phyloP scores from a whole-genome alignment of 108 stramenopile genomes.

The Cyclotella sp. region DNA sequence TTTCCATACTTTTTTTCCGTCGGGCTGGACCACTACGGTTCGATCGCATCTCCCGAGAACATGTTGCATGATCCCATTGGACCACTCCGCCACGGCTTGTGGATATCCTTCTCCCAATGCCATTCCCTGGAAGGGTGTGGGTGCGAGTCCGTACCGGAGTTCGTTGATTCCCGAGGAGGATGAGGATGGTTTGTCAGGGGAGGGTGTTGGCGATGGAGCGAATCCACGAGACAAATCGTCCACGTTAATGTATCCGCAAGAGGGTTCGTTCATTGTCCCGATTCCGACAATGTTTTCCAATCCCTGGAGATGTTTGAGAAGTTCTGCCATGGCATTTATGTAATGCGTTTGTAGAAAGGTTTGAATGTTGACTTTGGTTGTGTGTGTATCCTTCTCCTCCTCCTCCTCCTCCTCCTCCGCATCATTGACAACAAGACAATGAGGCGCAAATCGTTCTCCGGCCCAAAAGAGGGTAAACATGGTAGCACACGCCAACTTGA shows the following conservation, averaged over 20 bases:
- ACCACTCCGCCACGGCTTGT: constrained; percentile 28
- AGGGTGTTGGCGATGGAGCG: constrained; percentile 9
- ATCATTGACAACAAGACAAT: constrained; percentile 29
- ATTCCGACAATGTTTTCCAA: constrained; percentile 53
- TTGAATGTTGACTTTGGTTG: constrained; percentile 37
- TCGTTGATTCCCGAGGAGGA: constrained; percentile 15
- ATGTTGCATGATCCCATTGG: constrained; percentile 44
- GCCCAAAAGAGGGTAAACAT: constrained; percentile 65
- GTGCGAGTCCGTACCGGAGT: constrained; percentile 23
- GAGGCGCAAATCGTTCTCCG: constrained; percentile 51
- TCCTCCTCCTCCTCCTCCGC: background rate
- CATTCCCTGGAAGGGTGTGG: constrained; percentile 44
- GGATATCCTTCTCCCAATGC: constrained; percentile 28
- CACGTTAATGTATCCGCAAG: constrained; percentile 44
- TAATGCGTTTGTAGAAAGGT: constrained; percentile 50
- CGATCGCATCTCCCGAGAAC: constrained; percentile 21
- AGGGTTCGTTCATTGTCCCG: constrained; percentile 60
- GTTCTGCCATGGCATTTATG: constrained; percentile 41
- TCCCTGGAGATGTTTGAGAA: constrained; percentile 38
- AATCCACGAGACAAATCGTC: constrained; percentile 27
- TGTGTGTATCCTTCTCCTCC: no score
- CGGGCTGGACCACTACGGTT: constrained; percentile 32
- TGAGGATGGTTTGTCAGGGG: background rate
- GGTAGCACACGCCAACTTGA: constrained; percentile 51
- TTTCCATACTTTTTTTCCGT: constrained; percentile 34